Percentiles rank a stretch among this genome's conserved stretches.
These are phyloP conservation scores for Saccharomycopsis sp. DNA, from an alignment of 805 yeast genomes.

Conservation along the genomic window DNA sequence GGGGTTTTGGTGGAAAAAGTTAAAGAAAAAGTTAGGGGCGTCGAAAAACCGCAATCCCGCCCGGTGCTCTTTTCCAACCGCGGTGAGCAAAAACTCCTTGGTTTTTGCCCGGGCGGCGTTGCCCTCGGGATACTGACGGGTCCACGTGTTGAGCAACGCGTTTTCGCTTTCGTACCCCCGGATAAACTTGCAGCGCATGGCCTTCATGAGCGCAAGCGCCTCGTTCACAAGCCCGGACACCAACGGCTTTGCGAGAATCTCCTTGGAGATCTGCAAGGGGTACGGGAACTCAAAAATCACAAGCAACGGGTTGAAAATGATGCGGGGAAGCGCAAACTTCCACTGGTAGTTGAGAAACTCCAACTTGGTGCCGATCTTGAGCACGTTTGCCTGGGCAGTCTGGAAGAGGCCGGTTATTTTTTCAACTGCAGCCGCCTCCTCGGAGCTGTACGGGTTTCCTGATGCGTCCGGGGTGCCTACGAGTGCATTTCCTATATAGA, in stretches of 20 bases:
- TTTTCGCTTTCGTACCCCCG: slow-evolving; percentile 64
- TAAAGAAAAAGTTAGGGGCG: slow-evolving; percentile 59
- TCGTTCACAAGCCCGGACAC: slow-evolving; percentile 75
- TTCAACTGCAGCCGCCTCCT: slow-evolving; percentile 29
- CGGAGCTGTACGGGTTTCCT: slow-evolving; percentile 36
- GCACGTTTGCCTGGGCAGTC: slow-evolving; percentile 36
- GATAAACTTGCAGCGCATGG: slow-evolving; percentile 70
- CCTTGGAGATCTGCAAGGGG: slow-evolving; percentile 51
- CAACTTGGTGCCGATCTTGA: slow-evolving; percentile 41
- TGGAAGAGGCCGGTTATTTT: slow-evolving; percentile 34
- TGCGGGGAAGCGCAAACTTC: slow-evolving; percentile 74
- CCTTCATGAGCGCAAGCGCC: slow-evolving; percentile 61
- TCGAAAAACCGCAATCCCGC: slow-evolving; percentile 32
- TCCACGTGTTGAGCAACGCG: slow-evolving; percentile 49
- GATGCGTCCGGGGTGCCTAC: slow-evolving; percentile 29
- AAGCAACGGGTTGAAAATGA: slow-evolving; percentile 72
- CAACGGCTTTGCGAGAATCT: slow-evolving; percentile 79
- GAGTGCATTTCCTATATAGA: slow-evolving; percentile 33
- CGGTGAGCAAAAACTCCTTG: neutral
- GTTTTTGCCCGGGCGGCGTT: neutral
- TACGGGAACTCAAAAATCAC: slow-evolving; percentile 65
- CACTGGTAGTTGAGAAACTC: slow-evolving; percentile 73
- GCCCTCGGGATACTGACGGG: slow-evolving; percentile 34
- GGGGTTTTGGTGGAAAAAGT: slow-evolving; percentile 50
- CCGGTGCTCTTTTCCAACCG: neutral